Percentiles rank a stretch among this genome's conserved stretches.
phyloP scores from a whole-genome alignment of 129 eudicot species.

The Glebionis coronaria region DNA sequence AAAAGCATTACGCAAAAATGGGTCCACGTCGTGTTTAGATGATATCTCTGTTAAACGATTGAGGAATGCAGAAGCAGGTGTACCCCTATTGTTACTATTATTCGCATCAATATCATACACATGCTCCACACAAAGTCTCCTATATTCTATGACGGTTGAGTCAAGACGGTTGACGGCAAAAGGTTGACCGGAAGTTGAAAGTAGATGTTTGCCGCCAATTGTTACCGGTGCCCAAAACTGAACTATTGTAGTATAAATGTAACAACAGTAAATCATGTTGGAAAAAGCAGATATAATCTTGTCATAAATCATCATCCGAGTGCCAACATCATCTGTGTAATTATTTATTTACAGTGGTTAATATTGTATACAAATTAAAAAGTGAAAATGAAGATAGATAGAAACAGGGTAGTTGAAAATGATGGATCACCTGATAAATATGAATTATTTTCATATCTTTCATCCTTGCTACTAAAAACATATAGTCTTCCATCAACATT shows the following conservation, averaged over 20 bases:
- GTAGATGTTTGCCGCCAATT: conserved; percentile 7
- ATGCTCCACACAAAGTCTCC: background rate
- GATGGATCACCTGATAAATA: background rate
- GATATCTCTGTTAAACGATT: background rate
- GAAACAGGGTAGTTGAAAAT: background rate
- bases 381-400: background rate
- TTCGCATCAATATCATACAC: background rate
- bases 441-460: background rate
- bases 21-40: background rate
- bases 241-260: too few relatives aligned
- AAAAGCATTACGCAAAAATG: background rate
- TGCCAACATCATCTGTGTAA: too few relatives aligned
- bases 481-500: too few relatives aligned
- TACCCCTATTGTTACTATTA: background rate
- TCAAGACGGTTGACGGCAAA: background rate
- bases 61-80: conserved; percentile 13
- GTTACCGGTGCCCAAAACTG: conserved; percentile 28
- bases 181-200: conserved; percentile 20
- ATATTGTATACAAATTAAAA: background rate
- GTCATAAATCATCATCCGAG: too few relatives aligned
- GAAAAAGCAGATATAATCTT: too few relatives aligned
- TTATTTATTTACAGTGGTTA: too few relatives aligned
- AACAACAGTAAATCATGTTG: too few relatives aligned
- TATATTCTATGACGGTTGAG: background rate
- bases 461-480: background rate